Evolutionary conservation across 345 rosid genomes (phyloP), one percentile per base, ranked within the genome.

Genomic region (Eucalyptus shirleyi): DNA sequence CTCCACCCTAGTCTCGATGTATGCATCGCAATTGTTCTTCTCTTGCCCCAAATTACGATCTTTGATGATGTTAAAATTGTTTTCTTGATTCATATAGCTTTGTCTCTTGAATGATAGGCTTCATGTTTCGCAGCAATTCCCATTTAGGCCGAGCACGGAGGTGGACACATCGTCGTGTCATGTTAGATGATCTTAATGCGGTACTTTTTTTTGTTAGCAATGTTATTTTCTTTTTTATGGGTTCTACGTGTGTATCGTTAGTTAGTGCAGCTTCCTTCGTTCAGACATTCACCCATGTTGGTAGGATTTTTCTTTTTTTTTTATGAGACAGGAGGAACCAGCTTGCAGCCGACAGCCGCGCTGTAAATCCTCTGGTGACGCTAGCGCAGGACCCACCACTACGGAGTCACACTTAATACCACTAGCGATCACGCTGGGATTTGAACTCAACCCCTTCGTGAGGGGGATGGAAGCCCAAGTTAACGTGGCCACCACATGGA

Each of bases 61-160:
- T 72, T 37, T 37, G 26, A 18, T 21, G 24, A 32, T 69, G 12
- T 69, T 9, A 17, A 69, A 17, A 69, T 17, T 9, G 12, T 69
- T 69, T 69, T 9, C 26, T 9, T 34, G 7, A 34, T 18, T 69
- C 24, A 9, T 11, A 18, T 69, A 69, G 6, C 81, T 69, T 40
- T 4, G 3, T 9, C 81, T 69, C 81, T 32, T 34, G 81, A 69
- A 3, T 19, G 26, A 18, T 6, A 18, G 4, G 44, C 3, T 69
- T 18, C 13, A 1, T 1, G 2, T 34, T 18, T 69, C 2, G 1
- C 59, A 1, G 4, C 42, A 17, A 32, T 17, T 16, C 44, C 81
- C 26, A 9, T 18, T 69, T 21, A 37, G 24, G 44, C 13, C 3
- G 26, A 69, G 44, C 44, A 10, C 4, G 1, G 13, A 18, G 26